phyloP scores from a whole-genome alignment of 2,329 filamentous ascomycete species.

The Aquanectria penicillioides region DNA sequence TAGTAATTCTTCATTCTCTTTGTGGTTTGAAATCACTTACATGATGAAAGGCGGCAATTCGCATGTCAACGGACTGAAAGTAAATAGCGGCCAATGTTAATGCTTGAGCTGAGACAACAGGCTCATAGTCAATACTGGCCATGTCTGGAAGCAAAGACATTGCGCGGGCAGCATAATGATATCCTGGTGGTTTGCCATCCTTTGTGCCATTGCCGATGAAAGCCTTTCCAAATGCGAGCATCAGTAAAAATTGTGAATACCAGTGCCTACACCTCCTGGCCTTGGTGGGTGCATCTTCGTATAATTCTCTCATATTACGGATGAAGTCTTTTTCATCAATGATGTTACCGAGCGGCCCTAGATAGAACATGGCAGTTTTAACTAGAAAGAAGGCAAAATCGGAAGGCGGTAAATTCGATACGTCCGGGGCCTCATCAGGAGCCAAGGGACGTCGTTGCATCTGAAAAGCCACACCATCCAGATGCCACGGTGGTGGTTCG shows the following conservation, averaged over 20 bases:
- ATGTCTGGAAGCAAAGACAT: conserved; percentile 52
- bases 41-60: conserved; percentile 50
- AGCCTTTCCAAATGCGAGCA: conserved; percentile 47
- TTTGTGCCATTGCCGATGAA: conserved; percentile 39
- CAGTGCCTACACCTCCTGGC: conserved; percentile 34
- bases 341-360: conserved; percentile 30
- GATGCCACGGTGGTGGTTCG: conserved; percentile 38
- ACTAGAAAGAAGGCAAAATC: conserved; percentile 39
- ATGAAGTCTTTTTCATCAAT: conserved; percentile 35
- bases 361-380: conserved; percentile 38
- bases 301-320: conserved; percentile 32
- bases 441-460: conserved; percentile 33
- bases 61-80: conserved; percentile 53
- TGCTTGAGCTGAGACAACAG: conserved; percentile 39
- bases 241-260: conserved; percentile 46
- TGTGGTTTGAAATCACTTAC: conserved; percentile 31
- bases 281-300: conserved; percentile 34
- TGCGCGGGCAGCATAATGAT: conserved; percentile 51
- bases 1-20: not conserved
- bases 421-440: conserved; percentile 33
- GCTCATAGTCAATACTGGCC: conserved; percentile 33
- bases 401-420: conserved; percentile 32
- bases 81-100: conserved; percentile 49
- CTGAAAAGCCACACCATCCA: conserved; percentile 38
- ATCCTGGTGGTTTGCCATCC: conserved; percentile 45